These are phyloP conservation scores for Eucalyptus camaldulensis DNA, from an alignment of 345 rosid species.

Conservation along the genomic window DNA sequence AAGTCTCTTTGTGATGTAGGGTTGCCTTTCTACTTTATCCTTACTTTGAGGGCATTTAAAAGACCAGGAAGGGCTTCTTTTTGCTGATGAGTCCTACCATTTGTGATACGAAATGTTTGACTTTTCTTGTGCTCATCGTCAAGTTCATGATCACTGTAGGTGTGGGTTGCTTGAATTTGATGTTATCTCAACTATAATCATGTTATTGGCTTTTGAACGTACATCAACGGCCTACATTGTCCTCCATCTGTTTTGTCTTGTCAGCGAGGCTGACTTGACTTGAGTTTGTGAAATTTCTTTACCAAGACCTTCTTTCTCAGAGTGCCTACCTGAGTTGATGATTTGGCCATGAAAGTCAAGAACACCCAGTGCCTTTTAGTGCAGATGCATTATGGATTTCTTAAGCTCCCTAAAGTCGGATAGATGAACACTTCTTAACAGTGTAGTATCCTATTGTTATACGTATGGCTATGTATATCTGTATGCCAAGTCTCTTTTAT, in stretches of 20 bases:
- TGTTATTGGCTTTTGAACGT: not conserved
- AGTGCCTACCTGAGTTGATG: not conserved
- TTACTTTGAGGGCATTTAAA: not conserved
- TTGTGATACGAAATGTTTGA: not conserved
- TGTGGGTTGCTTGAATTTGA: not conserved
- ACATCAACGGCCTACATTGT: not conserved
- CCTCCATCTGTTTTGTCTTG: not conserved
- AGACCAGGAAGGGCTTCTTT: not conserved
- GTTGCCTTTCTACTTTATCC: not conserved
- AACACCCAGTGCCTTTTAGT: not conserved
- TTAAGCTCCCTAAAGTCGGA: not conserved
- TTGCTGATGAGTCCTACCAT: not conserved
- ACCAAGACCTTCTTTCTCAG: not conserved
- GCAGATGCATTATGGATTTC: not conserved
- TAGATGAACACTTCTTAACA: not conserved
- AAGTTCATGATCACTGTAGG: not conserved
- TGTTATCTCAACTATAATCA: not conserved
- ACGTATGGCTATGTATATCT: not conserved
- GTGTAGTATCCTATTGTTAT: not conserved
- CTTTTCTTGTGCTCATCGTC: not conserved
- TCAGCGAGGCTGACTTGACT: not conserved
- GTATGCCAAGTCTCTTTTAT: not conserved
- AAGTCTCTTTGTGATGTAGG: not conserved
- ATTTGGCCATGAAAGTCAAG: not conserved
- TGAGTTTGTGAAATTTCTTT: not conserved